These are phyloP conservation scores for Phaffia australis DNA, from an alignment of 768 basidiomycete genomes.

Conservation along the genomic window DNA sequence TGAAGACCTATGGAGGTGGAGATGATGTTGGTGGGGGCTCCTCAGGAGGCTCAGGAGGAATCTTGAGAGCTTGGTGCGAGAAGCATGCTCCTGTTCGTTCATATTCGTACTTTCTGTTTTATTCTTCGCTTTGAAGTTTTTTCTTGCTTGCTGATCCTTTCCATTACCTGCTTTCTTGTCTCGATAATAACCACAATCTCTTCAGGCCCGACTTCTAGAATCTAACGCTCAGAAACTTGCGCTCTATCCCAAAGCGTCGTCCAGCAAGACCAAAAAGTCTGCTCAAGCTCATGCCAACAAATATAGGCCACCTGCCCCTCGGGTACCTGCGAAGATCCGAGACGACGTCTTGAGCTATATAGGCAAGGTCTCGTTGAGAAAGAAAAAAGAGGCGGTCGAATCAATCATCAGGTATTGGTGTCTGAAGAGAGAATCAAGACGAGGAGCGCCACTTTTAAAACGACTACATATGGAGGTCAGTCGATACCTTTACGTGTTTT, in stretches of 20 bases:
- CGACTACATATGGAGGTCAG: slow-evolving; percentile 71
- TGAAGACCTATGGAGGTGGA: slow-evolving; percentile 33
- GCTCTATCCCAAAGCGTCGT: slow-evolving; percentile 6
- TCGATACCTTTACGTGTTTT: background rate
- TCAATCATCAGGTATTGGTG: slow-evolving; percentile 90
- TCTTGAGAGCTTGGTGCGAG: slow-evolving; percentile 71
- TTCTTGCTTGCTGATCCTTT: background rate
- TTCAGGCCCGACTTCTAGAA: background rate
- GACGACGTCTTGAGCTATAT: slow-evolving; percentile 67
- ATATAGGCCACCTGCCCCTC: slow-evolving; percentile 82
- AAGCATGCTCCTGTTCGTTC: slow-evolving; percentile 72
- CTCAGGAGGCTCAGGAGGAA: slow-evolving; percentile 1
- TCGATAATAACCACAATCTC: background rate
- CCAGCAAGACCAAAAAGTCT: slow-evolving; percentile 47
- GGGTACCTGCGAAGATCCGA: slow-evolving; percentile 78
- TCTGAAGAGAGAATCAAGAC: slow-evolving; percentile 79
- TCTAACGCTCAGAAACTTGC: slow-evolving; percentile 1
- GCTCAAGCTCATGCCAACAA: slow-evolving; percentile 85
- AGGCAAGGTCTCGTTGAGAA: slow-evolving; percentile 55
- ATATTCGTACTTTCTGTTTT: background rate
- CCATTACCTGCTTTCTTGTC: background rate
- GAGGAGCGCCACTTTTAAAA: slow-evolving; percentile 89
- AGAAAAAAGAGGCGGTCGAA: slow-evolving; percentile 64
- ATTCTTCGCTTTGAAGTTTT: background rate
- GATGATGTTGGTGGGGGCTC: slow-evolving; percentile 21